Conservation (phyloP, 768 basidiomycete genomes). For the Strobilomyces echinocephalus region DNA sequence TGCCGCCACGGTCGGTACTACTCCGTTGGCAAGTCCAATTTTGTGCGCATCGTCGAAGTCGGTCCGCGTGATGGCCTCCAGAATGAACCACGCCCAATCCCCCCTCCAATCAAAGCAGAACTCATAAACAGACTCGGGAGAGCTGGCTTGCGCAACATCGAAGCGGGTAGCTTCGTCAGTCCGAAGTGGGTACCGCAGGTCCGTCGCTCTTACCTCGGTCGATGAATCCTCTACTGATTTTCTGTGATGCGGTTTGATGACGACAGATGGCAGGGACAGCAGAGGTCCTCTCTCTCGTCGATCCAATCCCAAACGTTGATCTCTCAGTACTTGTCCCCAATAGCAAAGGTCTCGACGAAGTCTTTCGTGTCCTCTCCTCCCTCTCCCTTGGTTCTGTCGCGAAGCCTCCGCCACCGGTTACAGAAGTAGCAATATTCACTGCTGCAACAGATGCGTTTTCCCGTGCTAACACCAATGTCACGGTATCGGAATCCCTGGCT, state of each 20-base stretch:
- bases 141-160: constrained; percentile 68
- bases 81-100: constrained; percentile 74
- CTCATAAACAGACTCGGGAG: constrained; percentile 69
- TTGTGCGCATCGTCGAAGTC: constrained; percentile 71
- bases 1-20: background rate
- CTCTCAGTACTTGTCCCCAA: constrained; percentile 84
- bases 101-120: constrained; percentile 70
- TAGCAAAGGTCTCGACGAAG: constrained; percentile 65
- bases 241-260: background rate
- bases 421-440: constrained; percentile 87
- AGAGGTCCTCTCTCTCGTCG: constrained; percentile 60
- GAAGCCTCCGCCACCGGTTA: constrained; percentile 47
- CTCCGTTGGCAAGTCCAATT: constrained; percentile 14
- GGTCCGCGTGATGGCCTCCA: constrained; percentile 90
- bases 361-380: constrained; percentile 50
- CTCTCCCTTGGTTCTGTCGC: constrained; percentile 26
- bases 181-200: constrained; percentile 93
- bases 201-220: constrained; percentile 4
- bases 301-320: constrained; percentile 49
- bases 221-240: background rate
- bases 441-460: constrained; percentile 86
- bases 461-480: constrained; percentile 78
- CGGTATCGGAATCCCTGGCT: constrained; percentile 63
- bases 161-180: constrained; percentile 87
- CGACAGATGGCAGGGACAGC: constrained; percentile 82